phyloP scores from a whole-genome alignment of 495 filamentous ascomycete genomes.

The Aspergillus panamensis region DNA sequence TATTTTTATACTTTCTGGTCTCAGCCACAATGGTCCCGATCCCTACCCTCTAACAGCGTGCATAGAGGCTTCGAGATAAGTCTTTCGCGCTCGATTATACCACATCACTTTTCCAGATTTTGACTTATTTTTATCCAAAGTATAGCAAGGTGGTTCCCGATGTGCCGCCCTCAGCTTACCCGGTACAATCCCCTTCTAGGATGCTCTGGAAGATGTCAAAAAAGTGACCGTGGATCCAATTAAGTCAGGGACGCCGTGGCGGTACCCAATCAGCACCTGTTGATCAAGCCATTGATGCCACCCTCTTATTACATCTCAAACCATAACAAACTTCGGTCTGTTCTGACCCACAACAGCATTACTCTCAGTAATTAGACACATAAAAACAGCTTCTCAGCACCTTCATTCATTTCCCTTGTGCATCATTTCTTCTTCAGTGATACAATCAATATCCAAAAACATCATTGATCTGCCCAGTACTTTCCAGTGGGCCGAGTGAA shows the following conservation, averaged over 20 bases:
- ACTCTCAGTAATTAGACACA: neutral
- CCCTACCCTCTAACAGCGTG: neutral
- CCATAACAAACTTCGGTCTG: neutral
- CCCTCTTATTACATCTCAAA: slow-evolving; percentile 6
- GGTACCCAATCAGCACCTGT: slow-evolving; percentile 12
- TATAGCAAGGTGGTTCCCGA: neutral
- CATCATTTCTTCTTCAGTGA: neutral
- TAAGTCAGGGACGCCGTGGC: slow-evolving; percentile 1
- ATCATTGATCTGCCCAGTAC: too few relatives aligned
- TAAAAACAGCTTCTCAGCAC: neutral
- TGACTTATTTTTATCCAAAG: neutral
- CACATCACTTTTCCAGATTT: neutral
- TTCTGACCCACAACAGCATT: slow-evolving; percentile 2
- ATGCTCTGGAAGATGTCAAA: slow-evolving; percentile 14
- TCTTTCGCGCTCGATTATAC: too few relatives aligned
- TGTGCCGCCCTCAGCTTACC: neutral
- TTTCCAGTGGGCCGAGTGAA: too few relatives aligned
- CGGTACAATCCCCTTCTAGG: neutral
- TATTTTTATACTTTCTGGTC: neutral
- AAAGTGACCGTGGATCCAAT: slow-evolving; percentile 13
- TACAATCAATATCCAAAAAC: too few relatives aligned
- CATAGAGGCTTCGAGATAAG: too few relatives aligned
- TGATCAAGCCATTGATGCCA: slow-evolving; percentile 14
- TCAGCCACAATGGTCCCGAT: neutral
- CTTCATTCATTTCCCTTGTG: neutral